Evolutionary conservation across 352 stramenopile species (phyloP), one percentile per base, ranked within the genome.

Genomic region (Pilasporangium apinafurcum): DNA sequence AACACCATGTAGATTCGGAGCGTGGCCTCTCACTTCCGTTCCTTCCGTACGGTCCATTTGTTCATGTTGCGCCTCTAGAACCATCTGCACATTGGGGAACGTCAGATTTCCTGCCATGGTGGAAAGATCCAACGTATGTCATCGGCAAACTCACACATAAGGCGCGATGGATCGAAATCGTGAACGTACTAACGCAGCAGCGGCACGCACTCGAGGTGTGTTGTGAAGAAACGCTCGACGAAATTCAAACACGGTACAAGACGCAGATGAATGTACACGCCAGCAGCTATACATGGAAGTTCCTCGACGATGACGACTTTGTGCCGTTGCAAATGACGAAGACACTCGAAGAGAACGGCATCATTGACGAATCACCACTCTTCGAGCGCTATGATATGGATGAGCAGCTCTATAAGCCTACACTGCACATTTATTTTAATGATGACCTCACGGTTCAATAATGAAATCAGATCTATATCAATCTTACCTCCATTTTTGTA

Each of bases 271-370:
- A 97, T 53, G 70, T 82, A 8, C 90, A 97, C 46, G 88, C 88
- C 13, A 65, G 28, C 12, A 97, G 85, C 66, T 97, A 97, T 64
- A 96, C 87, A 37, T 97, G 90, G 90, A 97, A 97, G 53, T 65
- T 64, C 40, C 48, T 92, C 24, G 63, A 89, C 33, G 74, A 89
- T 31, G 72, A 80, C 51, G 77, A 87, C n/a, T 97, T 97, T 53
- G 62, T 95, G 26, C 79, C 80, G 26, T 62, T 96, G 14, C 55
- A 94, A 18, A 96, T 97, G 85, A 68, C 80, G 16, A 62, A 62
- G 27, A 96, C 86, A 12, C 66, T 97, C 22, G 76, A 90, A 5
- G 73, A 91, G 44, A 96, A 96, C 49, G 86, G 88, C 8, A 79
- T 97, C 42, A 31, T 44, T 1, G 89, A 97, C 47, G 86, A 97